phyloP scores from a whole-genome alignment of 2,329 filamentous ascomycete species.

The Aspergillus unguis region DNA sequence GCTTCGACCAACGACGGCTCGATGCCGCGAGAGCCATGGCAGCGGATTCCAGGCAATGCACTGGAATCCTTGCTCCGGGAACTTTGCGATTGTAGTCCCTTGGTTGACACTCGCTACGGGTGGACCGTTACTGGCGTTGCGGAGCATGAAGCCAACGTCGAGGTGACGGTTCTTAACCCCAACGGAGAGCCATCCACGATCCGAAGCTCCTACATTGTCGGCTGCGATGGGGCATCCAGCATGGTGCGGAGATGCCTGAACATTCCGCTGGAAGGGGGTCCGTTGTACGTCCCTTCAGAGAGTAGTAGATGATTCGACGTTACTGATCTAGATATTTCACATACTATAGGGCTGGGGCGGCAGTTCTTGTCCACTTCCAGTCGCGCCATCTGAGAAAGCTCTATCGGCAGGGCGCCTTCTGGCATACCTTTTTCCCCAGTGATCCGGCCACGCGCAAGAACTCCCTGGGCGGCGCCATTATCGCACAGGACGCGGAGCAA shows the following conservation, averaged over 20 bases:
- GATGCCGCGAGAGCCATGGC: no score
- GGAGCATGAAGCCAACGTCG: no score
- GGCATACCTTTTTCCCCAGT: constrained; percentile 28
- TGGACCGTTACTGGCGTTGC: no score
- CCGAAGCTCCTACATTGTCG: background rate
- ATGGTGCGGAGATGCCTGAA: background rate
- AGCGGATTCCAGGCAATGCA: no score
- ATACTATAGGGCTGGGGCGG: background rate
- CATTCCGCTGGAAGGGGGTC: background rate
- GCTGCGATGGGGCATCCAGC: background rate
- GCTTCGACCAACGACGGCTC: no score
- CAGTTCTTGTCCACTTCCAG: constrained; percentile 30
- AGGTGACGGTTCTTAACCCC: no score
- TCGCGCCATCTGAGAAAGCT: constrained; percentile 25
- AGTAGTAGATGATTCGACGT: background rate
- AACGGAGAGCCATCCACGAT: no score
- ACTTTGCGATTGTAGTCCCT: no score
- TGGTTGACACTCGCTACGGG: no score
- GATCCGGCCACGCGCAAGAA: constrained; percentile 15
- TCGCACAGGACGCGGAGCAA: constrained; percentile 32
- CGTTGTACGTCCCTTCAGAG: constrained; percentile 6
- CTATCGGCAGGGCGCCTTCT: constrained; percentile 28
- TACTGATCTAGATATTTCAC: background rate
- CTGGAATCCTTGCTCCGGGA: no score
- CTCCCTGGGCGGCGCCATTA: constrained; percentile 14